phyloP scores from a whole-genome alignment of 2,329 filamentous ascomycete genomes.

The Pseudogymnoascus sp. region DNA sequence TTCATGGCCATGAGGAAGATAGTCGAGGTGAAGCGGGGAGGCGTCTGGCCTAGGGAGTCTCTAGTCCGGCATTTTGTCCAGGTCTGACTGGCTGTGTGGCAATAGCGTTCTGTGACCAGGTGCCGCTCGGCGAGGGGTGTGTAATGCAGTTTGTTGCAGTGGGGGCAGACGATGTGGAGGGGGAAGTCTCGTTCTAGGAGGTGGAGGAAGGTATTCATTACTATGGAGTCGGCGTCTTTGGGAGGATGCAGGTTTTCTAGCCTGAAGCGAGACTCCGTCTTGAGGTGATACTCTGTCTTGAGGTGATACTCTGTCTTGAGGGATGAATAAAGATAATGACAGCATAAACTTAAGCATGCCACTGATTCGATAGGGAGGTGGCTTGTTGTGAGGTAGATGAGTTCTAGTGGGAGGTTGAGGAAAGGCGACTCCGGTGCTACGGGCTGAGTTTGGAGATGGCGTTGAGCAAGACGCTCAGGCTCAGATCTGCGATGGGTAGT shows the following conservation, averaged over 20 bases:
- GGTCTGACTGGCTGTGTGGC: neutral
- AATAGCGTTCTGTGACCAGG: neutral
- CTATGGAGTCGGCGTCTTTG: conserved; percentile 10
- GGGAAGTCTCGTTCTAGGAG: conserved; percentile 14
- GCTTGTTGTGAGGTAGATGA: conserved; percentile 11
- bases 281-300: conserved; percentile 8
- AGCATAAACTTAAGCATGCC: conserved; percentile 10
- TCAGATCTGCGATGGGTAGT: neutral
- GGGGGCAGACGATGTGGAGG: conserved; percentile 11
- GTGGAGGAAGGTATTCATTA: conserved; percentile 9
- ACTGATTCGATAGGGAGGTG: conserved; percentile 11
- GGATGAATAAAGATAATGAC: conserved; percentile 1
- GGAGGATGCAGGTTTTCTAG: neutral
- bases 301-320: conserved; percentile 11
- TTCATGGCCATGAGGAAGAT: conserved; percentile 17
- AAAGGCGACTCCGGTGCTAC: conserved; percentile 3
- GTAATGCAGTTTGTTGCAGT: conserved; percentile 13
- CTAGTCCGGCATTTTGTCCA: conserved; percentile 9
- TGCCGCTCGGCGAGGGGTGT: conserved; percentile 9
- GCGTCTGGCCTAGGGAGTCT: neutral
- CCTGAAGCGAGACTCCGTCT: neutral
- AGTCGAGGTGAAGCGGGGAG: conserved; percentile 11
- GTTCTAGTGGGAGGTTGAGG: conserved; percentile 13
- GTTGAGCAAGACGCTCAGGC: neutral
- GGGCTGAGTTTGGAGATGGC: neutral